Base-by-base conservation (phyloP, 164 flowering plant genomes). In the Stephania japonica region DNA sequence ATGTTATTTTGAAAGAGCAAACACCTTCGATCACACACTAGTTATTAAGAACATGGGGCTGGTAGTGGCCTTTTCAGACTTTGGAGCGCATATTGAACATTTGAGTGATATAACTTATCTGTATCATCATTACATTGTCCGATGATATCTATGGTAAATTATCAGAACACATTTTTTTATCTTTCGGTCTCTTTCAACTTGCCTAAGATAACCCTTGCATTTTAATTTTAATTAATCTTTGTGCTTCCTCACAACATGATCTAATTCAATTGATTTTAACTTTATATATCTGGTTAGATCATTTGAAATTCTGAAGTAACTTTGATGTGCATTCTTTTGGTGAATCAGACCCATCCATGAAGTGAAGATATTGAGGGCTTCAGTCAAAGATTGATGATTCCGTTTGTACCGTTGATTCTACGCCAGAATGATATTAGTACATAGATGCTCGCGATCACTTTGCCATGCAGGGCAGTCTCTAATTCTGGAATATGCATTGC, bases 311-410 rank as follows among this genome's bases (percentile, higher is more conserved):
- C 14, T 32, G 6, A 27, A 14, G 62, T 25, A 38, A 65, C 16
- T 18, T 18, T 73, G 59, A 70, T 75, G 0, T 63, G 24, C 26
- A 69, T 70, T 42, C 18, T 2, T 75, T 32, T 68, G 50, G 56
- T 75, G 42, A 18, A 83, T 65, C 90, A 91, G 97, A 72, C 97
- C 97, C 25, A 80, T 90, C 68, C 97, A 90, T 76, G 94, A 90
- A 49, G 92, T 90, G 84, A 91, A 87, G 90, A 88, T 90, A 59
- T 73, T 90, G 74, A 81, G 90, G 38, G 81, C 91, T 14, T 65
- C 80, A 1, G 92, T 88, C 65, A 84, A 85, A 82, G 93, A 91
- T 72, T 86, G 83, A 86, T 78, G 72, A 42, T 19, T 1, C 27
- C 21, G 38, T 27, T 65, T 24, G 26, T 65, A 41, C 6, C 53